Evolutionary conservation across 1,139 yeast genomes (phyloP), one percentile per base, ranked within the genome.

Genomic region (Sugiyamaella grinbergsii): DNA sequence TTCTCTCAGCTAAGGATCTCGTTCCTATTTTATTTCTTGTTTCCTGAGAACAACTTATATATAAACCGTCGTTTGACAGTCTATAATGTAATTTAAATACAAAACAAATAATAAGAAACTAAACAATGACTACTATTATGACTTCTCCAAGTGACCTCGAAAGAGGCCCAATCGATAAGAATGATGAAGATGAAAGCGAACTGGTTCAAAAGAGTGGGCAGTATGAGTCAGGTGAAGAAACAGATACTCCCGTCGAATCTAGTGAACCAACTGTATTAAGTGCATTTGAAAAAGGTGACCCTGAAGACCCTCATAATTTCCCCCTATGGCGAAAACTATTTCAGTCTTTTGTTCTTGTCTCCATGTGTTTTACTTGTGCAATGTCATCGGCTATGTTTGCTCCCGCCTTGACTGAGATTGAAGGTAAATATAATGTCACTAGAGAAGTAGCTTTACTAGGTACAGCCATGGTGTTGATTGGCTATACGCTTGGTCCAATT

Each of bases 391-490:
- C 53, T 19, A 50, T 45, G 23, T 41, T 33, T n/a, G 16, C 53
- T 10, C 53, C 53, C 1, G 47, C 43, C 11, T 26, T 44, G 8
- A 37, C 10, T 6, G 47, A 45, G 16, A 26, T 50, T 16, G 43
- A 40, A 26, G 28, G 6, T 5, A 39, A 45, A 33, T 50, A 50
- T 26, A 20, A 50, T 33, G 32, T 45, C 10, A 20, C 42, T 4
- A 20, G 38, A 13, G 53, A 50, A 32, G 47, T 50, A 8, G 53
- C 45, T 13, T 34, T 39, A 26, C 20, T 50, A 19, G 19, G 32
- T 13, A 50, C 53, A 15, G 53, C 32, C n/a, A 33, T 47, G 45
- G 46, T 47, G 6, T 44, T 47, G n/a, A 5, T 41, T 5, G 50
- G 50, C 1, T 47, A 34, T 31, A 15, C 42, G 8, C 13, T 28